phyloP scores from a whole-genome alignment of 1,284 basidiomycete species.

The Leccinum subrobustum region DNA sequence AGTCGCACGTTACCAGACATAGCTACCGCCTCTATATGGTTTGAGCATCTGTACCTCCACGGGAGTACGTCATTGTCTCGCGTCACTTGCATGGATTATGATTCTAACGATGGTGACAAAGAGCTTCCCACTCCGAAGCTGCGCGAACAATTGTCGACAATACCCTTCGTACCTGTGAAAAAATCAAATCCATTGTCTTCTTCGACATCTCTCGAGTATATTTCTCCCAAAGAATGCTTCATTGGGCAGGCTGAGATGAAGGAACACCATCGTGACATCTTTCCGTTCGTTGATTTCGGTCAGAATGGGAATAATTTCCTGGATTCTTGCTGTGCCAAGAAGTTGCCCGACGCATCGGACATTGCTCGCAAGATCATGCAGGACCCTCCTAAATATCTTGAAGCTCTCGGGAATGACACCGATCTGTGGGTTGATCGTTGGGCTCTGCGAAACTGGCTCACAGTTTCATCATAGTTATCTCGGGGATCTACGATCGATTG shows the following conservation, averaged over 20 bases:
- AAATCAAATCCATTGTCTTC: neutral
- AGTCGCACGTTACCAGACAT: constrained; percentile 3
- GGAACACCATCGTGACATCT: constrained; percentile 15
- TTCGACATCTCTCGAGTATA: neutral
- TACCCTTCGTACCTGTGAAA: constrained; percentile 18
- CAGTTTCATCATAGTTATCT: constrained; percentile 15
- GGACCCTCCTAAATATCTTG: constrained; percentile 20
- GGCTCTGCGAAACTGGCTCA: constrained; percentile 9
- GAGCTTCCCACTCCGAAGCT: constrained; percentile 7
- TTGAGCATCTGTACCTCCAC: constrained; percentile 15
- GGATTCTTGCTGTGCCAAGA: constrained; percentile 22
- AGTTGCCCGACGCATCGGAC: constrained; percentile 22
- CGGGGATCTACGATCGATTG: constrained; percentile 23
- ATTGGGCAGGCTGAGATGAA: constrained; percentile 9
- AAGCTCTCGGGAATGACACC: neutral
- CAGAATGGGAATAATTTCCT: constrained; percentile 23
- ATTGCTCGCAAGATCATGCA: constrained; percentile 19
- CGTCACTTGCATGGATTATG: neutral
- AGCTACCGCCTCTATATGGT: constrained; percentile 14
- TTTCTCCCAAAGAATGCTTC: constrained; percentile 26
- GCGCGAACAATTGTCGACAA: constrained; percentile 5
- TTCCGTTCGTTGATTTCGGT: constrained; percentile 25
- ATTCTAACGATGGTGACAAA: constrained; percentile 8
- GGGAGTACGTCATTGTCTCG: constrained; percentile 19
- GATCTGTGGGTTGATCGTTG: constrained; percentile 8